Base-by-base conservation (phyloP, 1,284 basidiomycete genomes). In the Hymenochaete sp. region DNA sequence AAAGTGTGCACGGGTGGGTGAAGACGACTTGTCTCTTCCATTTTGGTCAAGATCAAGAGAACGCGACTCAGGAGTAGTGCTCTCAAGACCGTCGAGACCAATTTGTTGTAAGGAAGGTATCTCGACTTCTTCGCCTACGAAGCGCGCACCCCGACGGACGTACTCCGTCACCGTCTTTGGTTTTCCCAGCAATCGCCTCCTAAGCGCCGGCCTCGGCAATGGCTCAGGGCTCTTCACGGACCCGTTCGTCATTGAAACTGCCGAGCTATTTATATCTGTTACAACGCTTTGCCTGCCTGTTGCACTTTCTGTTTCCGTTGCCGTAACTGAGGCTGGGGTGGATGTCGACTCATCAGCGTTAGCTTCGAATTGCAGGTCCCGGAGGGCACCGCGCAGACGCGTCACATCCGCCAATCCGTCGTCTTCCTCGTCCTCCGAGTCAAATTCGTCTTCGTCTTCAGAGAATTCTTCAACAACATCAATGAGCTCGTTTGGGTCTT, bases 321-420 rank as follows among this genome's bases (percentile, higher is more conserved):
- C n/a, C n/a, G n/a, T n/a, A n/a, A n/a, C n/a, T n/a, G n/a, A n/a
- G n/a, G n/a, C n/a, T n/a, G n/a, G n/a, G n/a, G n/a, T n/a, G n/a
- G n/a, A n/a, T n/a, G n/a, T n/a, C n/a, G n/a, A n/a, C n/a, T n/a
- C n/a, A 35, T 42, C 51, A 35, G 47, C 49, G 32, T 38, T 44
- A 39, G 28, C 44, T 33, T 44, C 52, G 24, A 49, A 40, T 24
- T 41, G 45, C 18, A 86, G 67, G 38, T 75, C 72, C 49, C 76
- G 64, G 19, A 88, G 61, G 43, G 79, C 80, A 16, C 79, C 79
- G 45, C 75, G 77, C n/a, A 89, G 62, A 80, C 10, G 85, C 65
- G 7, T 71, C 70, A 58, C 83, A 75, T 14, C 58, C 58, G 2
- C 58, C 3, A 59, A 64, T 13, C 62, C 61, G 16, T 70, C 67